Evolutionary conservation across 805 yeast genomes (phyloP), one percentile per base, ranked within the genome.

Genomic region (Candida bentonensis): DNA sequence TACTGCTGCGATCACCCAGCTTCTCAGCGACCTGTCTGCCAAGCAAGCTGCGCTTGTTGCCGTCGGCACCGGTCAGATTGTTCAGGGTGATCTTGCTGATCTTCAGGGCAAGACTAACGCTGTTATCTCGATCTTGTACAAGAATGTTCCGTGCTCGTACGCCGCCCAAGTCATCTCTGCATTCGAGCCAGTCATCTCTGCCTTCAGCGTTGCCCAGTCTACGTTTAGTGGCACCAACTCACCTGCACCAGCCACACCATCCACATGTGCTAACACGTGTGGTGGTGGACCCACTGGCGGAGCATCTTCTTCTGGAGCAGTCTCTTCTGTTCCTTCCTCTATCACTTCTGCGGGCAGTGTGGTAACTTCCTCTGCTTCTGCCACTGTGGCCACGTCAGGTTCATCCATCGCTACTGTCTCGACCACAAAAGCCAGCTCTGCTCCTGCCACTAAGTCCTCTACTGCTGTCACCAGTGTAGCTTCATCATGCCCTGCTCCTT

Each of bases 21-120:
- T 58, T 15, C 50, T 56, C 27, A 23, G 22, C 33, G 52, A 49
- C 30, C 52, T 57, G 21, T 46, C 43, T 22, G 26, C 41, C 42
- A 55, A 56, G 54, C 54, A 54, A 20, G 27, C 46, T 42, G 60
- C 47, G 47, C 53, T 59, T 43, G 26, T 17, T 36, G 26, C 49
- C 21, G 56, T 48, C 22, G 54, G 55, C 9, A 53, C 54, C 33
- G 41, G 36, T 30, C 1, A 42, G 21, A 51, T 56, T 40, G 60
- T 54, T 42, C n/a, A 27, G 23, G 43, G 47, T 20, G 60, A 56
- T 46, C 45, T 58, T 42, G 39, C 43, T 46, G 26, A 44, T 22
- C 47, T 56, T 25, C 43, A 39, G 26, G 46, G 43, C 23, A 52
- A 53, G 39, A 47, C 60, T 36, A 47, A 36, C 28, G 51, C 39